Base-by-base conservation (phyloP, 2,329 filamentous ascomycete genomes). In the Aspergillus phoenicis region DNA sequence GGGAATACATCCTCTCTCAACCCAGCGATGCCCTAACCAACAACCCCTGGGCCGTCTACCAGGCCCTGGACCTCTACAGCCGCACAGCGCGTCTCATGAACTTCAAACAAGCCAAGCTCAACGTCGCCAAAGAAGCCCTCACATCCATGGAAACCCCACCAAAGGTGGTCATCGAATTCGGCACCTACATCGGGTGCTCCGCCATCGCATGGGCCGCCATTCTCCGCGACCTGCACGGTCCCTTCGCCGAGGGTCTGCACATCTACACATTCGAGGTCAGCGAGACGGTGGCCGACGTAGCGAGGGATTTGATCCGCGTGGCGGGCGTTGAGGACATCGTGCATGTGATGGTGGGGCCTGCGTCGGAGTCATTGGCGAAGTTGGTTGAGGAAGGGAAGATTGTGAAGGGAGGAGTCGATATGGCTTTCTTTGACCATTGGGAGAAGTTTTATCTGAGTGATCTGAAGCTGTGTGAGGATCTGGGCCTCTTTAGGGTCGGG, bases 181-280 rank as follows among this genome's bases (percentile, higher is more conserved):
- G 75, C 28, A 72, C 71, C 13, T 78, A 75, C 45, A 68, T 78
- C 8, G 75, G 77, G 30, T 73, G 69, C 53, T 77, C 75, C 1
- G 75, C 77, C 2, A 63, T 79, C 11, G 71, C 68, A 1, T 78
- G 63, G 63, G 65, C 62, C 20, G 66, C 67, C 5, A 70, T 72
- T 26, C 59, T 70, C 11, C 65, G 68, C 13, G 66, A 70, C 7
- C 63, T 75, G 8, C 61, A 66, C 39, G 65, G 66, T 24, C 39
- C 53, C 2, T 45, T 15, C 11, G 28, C 70, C 8, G 58, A 71
- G 30, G 63, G 63, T 10, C n/a, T 59, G 6, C 61, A 61, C 8
- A 68, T 78, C n/a, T 78, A 75, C 63, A 74, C 71, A 1, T 72
- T 78, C 30, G 77, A 80, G 59, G 56, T 75, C 36, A 71, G 77